phyloP scores from a whole-genome alignment of 1,284 basidiomycete genomes.

The Rhodotorula sp. region DNA sequence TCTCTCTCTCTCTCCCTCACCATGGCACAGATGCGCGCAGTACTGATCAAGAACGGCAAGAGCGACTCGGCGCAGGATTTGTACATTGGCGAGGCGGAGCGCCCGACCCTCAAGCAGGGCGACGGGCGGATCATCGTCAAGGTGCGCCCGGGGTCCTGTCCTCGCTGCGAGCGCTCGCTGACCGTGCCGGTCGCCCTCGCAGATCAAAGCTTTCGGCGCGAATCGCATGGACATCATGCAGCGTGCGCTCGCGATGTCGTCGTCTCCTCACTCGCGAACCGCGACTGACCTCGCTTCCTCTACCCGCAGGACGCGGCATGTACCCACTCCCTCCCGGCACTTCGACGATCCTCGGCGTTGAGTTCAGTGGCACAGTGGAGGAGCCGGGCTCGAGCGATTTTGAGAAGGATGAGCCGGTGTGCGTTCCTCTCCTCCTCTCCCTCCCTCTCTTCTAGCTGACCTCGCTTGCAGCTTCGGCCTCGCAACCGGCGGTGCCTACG shows the following conservation, averaged over 20 bases:
- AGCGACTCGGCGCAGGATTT: slow-evolving; percentile 31
- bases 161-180: not conserved
- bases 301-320: slow-evolving; percentile 8
- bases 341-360: slow-evolving; percentile 79
- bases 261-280: not conserved
- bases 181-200: not conserved
- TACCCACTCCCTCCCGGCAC: slow-evolving; percentile 78
- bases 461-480: slow-evolving; percentile 61
- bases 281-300: too few relatives aligned
- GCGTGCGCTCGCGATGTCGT: not conserved
- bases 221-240: slow-evolving; percentile 76
- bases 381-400: slow-evolving; percentile 61
- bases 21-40: slow-evolving; percentile 22
- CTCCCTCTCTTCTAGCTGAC: not conserved
- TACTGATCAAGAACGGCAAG: slow-evolving; percentile 38
- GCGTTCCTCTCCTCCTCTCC: not conserved
- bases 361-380: slow-evolving; percentile 74
- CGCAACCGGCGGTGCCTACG: slow-evolving; percentile 74
- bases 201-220: slow-evolving; percentile 71
- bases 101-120: slow-evolving; percentile 31
- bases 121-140: slow-evolving; percentile 39
- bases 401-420: slow-evolving; percentile 76
- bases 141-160: slow-evolving; percentile 6
- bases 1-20: not conserved
- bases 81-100: slow-evolving; percentile 35